Base-by-base conservation (phyloP, 768 basidiomycete genomes). In the Russula compacta region DNA sequence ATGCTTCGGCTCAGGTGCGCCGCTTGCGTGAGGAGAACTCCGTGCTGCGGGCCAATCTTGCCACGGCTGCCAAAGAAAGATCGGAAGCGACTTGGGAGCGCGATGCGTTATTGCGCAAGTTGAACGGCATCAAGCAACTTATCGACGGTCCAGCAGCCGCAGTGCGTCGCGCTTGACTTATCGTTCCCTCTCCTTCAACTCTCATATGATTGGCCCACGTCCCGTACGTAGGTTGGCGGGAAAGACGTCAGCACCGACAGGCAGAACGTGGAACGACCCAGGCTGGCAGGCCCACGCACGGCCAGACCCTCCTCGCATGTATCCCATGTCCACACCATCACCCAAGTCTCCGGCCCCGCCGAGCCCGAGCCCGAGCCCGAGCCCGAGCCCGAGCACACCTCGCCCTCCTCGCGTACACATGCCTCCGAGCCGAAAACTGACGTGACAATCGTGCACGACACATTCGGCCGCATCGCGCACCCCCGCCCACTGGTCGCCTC, bases 1-100 rank as follows among this genome's bases (percentile, higher is more conserved):
- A 66, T 14, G 65, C 67, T 43, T 69, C 56, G 1, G 53, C 21
- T 0, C 64, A 66, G 5, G 40, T 53, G 14, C 56, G 49, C 24
- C 64, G 60, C 19, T 32, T 66, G 21, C 66, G 59, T 32, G 59
- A 64, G 8, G 64, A 66, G 48, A 66, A 65, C 52, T 47, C 47
- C 19, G 11, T 9, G 9, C 64, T 66, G 21, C 42, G 39, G 10
- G 59, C 47, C 33, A 47, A 21, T 38, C 59, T 65, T 11, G 64
- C 60, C 17, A 38, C 44, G 6, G 14, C 54, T 38, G 24, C 43
- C 42, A 58, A 24, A 44, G 64, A 58, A 51, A 61, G 32, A 43
- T 15, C 54, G 8, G 66, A 61, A 29, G 7, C 56, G 6, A 42
- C 46, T 12, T 24, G 48, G 32, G 60, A 66, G 54, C 57, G 64